Conservation (phyloP, 1,139 yeast species). For the Taiozyma sp. region DNA sequence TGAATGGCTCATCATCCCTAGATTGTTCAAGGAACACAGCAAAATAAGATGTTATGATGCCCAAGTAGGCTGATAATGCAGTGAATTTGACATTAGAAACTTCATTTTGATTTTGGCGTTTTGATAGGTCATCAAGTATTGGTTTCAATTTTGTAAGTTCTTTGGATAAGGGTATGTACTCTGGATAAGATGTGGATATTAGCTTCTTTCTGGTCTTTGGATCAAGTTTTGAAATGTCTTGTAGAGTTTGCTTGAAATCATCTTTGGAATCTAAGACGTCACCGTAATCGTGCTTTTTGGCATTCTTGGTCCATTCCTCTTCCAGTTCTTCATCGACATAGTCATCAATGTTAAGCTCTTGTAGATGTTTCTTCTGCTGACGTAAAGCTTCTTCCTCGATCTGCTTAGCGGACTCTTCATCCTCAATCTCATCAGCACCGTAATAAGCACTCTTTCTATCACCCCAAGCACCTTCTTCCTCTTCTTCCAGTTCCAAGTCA, state of each 20-base stretch:
- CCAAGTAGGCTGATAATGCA: slow-evolving; percentile 60
- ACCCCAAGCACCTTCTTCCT: slow-evolving; percentile 78
- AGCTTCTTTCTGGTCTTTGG: slow-evolving; percentile 41
- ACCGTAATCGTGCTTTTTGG: slow-evolving; percentile 33
- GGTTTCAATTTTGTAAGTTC: slow-evolving; percentile 53
- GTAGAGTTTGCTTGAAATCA: slow-evolving; percentile 22
- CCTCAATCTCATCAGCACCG: slow-evolving; percentile 76
- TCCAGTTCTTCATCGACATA: slow-evolving; percentile 79
- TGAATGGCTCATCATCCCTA: slow-evolving; percentile 49
- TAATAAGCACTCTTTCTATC: slow-evolving; percentile 65
- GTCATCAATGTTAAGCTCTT: slow-evolving; percentile 77
- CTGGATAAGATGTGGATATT: slow-evolving; percentile 69
- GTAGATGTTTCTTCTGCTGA: slow-evolving; percentile 80
- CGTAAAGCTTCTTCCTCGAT: slow-evolving; percentile 88
- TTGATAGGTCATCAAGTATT: slow-evolving; percentile 33
- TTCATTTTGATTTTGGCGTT: slow-evolving; percentile 28
- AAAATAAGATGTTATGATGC: slow-evolving; percentile 20
- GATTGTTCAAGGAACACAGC: slow-evolving; percentile 37
- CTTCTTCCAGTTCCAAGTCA: slow-evolving; percentile 46
- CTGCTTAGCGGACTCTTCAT: slow-evolving; percentile 71
- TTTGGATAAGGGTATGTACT: slow-evolving; percentile 68
- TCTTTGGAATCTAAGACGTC: slow-evolving; percentile 32
- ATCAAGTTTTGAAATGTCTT: slow-evolving; percentile 31
- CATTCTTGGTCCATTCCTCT: slow-evolving; percentile 61
- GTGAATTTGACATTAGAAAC: slow-evolving; percentile 47